These are phyloP conservation scores for Tuber calosporum DNA, from an alignment of 495 filamentous ascomycete genomes.

Conservation along the genomic window DNA sequence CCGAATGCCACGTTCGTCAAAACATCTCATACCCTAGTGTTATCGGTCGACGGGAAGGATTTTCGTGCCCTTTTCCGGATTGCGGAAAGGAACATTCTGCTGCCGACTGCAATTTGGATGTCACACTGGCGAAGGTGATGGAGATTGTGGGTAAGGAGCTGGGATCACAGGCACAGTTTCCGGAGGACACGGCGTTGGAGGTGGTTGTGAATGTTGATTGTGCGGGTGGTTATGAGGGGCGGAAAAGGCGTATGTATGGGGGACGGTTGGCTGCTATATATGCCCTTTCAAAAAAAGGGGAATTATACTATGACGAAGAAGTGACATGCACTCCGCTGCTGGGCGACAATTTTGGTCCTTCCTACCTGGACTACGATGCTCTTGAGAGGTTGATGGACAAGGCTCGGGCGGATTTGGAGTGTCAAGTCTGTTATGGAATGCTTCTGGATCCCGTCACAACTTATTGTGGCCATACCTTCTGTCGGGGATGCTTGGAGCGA, in stretches of 20 bases:
- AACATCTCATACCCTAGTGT: constrained; percentile 69
- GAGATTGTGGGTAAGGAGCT: constrained; percentile 40
- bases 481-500: constrained; percentile 65
- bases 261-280: constrained; percentile 59
- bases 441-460: constrained; percentile 77
- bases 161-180: constrained; percentile 42
- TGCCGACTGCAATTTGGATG: constrained; percentile 68
- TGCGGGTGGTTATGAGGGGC: constrained; percentile 9
- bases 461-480: constrained; percentile 82
- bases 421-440: constrained; percentile 75
- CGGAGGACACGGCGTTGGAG: constrained; percentile 46
- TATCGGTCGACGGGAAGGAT: constrained; percentile 57
- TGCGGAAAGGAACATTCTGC: constrained; percentile 66
- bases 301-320: constrained; percentile 47
- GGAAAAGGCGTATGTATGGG: constrained; percentile 45
- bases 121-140: constrained; percentile 55
- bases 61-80: constrained; percentile 61
- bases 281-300: constrained; percentile 50
- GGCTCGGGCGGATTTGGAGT: constrained; percentile 65
- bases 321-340: constrained; percentile 48
- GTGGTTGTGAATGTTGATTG: constrained; percentile 42
- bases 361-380: constrained; percentile 48
- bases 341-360: constrained; percentile 42
- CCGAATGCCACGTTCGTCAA: constrained; percentile 53
- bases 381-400: constrained; percentile 55